Base-by-base conservation (phyloP, 2,329 filamentous ascomycete species). In the Ophiostoma himal-ulmi region DNA sequence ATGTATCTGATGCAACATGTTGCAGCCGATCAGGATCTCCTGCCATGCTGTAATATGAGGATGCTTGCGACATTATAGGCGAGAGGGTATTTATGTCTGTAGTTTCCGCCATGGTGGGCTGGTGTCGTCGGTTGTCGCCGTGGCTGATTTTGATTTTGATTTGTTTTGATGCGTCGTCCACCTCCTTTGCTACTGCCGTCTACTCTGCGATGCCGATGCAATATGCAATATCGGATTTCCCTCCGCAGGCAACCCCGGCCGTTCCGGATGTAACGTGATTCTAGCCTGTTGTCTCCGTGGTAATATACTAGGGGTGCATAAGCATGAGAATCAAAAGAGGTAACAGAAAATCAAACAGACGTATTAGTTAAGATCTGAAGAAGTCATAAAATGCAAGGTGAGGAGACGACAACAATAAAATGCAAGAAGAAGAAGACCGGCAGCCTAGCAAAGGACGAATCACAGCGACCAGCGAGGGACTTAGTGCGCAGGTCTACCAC, bases 81-180 rank as follows among this genome's bases (percentile, higher is more conserved):
- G 48, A 57, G 17, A 68, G 30, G 2, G 62, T 44, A 22, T 13
- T 62, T 48, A 37, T 62, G 26, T 64, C 57, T 44, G 36, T 34
- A 34, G 57, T 30, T 17, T 52, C 34, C 36, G 44, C 57, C 67
- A 65, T 57, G 34, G 54, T 68, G 48, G 44, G 13, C 52, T 65
- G 37, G 37, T 48, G 44, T 57, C 52, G 52, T 57, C 52, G 52
- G 52, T 57, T 26, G 52, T 57, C n/a, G 48, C 22, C 48, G 48
- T 48, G 6, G 44, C 20, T 5, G 14, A 3, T 5, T 13, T 48
- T 4, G 30, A 3, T 30, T 30, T 30, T 2, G 0, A 10, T 39
- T 22, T 11, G 20, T 26, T 5, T 26, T 8, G 26, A 17, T 17
- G 0, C 2, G 14, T 17, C 17, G 11, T 57, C 13, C n/a, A 57